A percentile compares a stretch with the other conserved stretches of the same genome.
Evolutionary conservation across 108 stramenopile species (phyloP).

Genomic region (Craspedostauros australis): DNA sequence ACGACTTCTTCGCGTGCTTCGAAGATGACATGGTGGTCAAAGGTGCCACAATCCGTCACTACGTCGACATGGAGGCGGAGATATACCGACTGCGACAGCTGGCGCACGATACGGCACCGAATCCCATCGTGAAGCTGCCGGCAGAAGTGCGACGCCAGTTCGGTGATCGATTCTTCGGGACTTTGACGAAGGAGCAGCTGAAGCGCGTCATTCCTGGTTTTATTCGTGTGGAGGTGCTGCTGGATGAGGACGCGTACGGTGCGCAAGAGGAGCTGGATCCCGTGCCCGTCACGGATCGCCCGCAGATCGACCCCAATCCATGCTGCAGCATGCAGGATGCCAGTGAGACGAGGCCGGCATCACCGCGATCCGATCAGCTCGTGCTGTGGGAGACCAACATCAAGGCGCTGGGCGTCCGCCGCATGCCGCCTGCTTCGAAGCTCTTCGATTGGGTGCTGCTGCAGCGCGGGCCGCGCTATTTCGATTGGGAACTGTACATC

Average conservation of each 20-base stretch:
- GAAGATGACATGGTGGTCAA: conserved; percentile 60
- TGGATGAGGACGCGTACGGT: conserved; percentile 13
- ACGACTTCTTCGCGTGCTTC: conserved; percentile 53
- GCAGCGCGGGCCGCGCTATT: conserved; percentile 31
- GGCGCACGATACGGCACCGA: background rate
- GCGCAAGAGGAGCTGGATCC: conserved; percentile 30
- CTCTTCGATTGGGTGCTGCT: conserved; percentile 39
- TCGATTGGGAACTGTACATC: background rate
- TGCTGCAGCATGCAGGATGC: conserved; percentile 11
- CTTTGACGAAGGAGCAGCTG: conserved; percentile 30
- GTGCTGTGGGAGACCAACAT: conserved; percentile 71
- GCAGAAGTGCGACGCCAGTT: background rate
- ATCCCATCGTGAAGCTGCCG: no score
- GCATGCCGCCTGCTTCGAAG: no score
- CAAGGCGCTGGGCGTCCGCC: conserved; percentile 56
- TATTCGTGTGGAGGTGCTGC: conserved; percentile 48
- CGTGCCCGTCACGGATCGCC: conserved; percentile 6
- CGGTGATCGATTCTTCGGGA: conserved; percentile 8
- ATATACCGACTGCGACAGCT: conserved; percentile 34
- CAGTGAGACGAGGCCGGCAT: background rate
- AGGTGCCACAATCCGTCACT: conserved; percentile 35
- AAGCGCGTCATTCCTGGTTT: conserved; percentile 56
- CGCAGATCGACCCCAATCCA: conserved; percentile 6
- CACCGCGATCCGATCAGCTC: conserved; percentile 46
- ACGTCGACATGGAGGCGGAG: conserved; percentile 49